Evolutionary conservation across 2,329 filamentous ascomycete genomes (phyloP).

Genomic region (Myotisia sp.): DNA sequence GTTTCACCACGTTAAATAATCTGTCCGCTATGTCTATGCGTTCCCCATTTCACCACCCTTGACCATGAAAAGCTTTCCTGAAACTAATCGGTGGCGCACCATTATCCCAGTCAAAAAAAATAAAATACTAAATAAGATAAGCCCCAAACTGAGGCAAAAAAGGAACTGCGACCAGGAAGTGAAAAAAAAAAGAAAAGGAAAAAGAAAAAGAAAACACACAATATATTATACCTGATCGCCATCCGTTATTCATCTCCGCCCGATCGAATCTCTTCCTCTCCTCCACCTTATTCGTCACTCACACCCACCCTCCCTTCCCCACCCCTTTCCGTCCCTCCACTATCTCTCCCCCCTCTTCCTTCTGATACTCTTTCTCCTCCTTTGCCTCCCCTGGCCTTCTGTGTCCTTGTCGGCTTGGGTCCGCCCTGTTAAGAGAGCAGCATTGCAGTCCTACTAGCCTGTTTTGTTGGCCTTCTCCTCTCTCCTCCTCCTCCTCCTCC

Average conservation of each 20-base stretch:
- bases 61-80: too few relatives aligned
- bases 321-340: not conserved
- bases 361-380: slow-evolving; percentile 1
- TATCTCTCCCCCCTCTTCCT: not conserved
- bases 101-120: too few relatives aligned
- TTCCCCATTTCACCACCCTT: too few relatives aligned
- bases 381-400: not conserved
- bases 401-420: too few relatives aligned
- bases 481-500: slow-evolving; percentile 2
- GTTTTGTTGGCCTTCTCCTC: too few relatives aligned
- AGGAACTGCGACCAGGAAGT: not conserved
- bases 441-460: too few relatives aligned
- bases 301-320: not conserved
- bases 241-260: not conserved
- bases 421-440: too few relatives aligned
- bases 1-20: too few relatives aligned
- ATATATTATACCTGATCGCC: slow-evolving; percentile 2
- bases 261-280: slow-evolving; percentile 1
- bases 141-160: not conserved
- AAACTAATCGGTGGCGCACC: too few relatives aligned
- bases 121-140: too few relatives aligned
- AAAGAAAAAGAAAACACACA: slow-evolving; percentile 2
- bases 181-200: not conserved
- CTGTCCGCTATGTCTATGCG: too few relatives aligned
- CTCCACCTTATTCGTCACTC: slow-evolving; percentile 2